These are phyloP conservation scores for Avena sativa DNA, from an alignment of 176 grass and related monocot genomes.

Conservation along the genomic window DNA sequence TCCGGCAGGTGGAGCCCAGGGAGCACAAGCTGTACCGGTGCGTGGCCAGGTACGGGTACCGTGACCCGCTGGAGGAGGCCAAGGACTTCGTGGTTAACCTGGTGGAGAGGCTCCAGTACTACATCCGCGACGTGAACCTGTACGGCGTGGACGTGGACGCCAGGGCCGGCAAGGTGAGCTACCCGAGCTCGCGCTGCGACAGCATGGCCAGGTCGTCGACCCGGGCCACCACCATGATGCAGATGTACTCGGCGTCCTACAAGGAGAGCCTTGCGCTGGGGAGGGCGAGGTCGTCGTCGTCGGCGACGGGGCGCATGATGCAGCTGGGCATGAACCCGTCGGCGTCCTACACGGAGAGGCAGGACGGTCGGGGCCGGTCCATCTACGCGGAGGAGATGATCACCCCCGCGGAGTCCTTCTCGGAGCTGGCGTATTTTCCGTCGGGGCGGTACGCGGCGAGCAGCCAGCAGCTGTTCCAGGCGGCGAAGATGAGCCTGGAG, in stretches of 20 bases:
- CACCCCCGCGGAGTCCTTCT: constrained; percentile 59
- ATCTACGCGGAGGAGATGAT: constrained; percentile 55
- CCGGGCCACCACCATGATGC: not conserved
- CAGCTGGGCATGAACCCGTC: not conserved
- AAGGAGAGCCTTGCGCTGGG: constrained; percentile 38
- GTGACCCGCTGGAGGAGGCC: constrained; percentile 61
- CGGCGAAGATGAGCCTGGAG: constrained; percentile 51
- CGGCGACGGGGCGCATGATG: constrained; percentile 2
- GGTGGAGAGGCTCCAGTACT: constrained; percentile 61
- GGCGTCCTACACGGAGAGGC: constrained; percentile 33
- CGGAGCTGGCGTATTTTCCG: constrained; percentile 44
- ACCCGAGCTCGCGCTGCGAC: constrained; percentile 63
- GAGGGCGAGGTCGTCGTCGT: constrained; percentile 23
- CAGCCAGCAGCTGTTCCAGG: constrained; percentile 31
- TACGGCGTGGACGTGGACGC: constrained; percentile 34
- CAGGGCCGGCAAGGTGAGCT: constrained; percentile 43
- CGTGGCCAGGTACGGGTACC: constrained; percentile 78
- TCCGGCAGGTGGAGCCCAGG: constrained; percentile 44
- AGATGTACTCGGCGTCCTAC: constrained; percentile 35
- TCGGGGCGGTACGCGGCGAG: constrained; percentile 38
- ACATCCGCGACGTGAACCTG: constrained; percentile 60
- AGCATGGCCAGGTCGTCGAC: constrained; percentile 27
- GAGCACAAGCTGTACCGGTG: constrained; percentile 60
- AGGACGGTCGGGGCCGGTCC: not conserved
- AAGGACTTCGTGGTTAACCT: constrained; percentile 50